Base-by-base conservation (phyloP, 208 protist species). In the Borovskyia barvae region DNA sequence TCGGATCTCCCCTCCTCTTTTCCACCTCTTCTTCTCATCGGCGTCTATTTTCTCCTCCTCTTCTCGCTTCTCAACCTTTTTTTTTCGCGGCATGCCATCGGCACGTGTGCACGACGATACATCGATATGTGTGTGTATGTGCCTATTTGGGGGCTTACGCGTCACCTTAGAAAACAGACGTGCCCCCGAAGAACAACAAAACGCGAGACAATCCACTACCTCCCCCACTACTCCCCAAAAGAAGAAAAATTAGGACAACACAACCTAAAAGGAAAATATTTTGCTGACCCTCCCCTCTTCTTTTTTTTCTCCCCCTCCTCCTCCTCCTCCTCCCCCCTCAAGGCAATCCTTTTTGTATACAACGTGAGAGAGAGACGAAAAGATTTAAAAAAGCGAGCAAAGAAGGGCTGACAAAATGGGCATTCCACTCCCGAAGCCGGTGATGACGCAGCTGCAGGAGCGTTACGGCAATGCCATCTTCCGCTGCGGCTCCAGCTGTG, bases 401-500 rank as follows among this genome's bases (percentile, higher is more conserved):
- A 14, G 17, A 15, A 24, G 22, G 19, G 9, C 52, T 60, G 8
- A n/a, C n/a, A 76, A 47, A n/a, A 96, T 96, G 90, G 90, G 90
- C 48, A 80, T 91, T 74, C 75, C 84, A 61, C 76, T 96, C 54
- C 85, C 90, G 63, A 96, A 94, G 65, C 90, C 90, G 56, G 87
- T 93, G 43, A 77, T 93, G 72, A 94, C 87, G 64, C 80, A 93
- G 57, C 57, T 94, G 22, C 80, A 87, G 65, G 90, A 96, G 72
- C 79, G 87, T 22, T 57, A 85, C 55, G 90, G 90, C n/a, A 96
- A 93, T 64, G 52, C 77, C 42, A 89, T 91, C 57, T 96, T 96
- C 64, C 80, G 87, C 46, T 87, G 82, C 56, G 90, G 87, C 54
- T 88, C 82, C 71, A 87, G 75, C 72, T 96, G 85, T 43, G 86